Evolutionary conservation across 2,329 filamentous ascomycete species (phyloP).

Genomic region (Lachnellula suecica): DNA sequence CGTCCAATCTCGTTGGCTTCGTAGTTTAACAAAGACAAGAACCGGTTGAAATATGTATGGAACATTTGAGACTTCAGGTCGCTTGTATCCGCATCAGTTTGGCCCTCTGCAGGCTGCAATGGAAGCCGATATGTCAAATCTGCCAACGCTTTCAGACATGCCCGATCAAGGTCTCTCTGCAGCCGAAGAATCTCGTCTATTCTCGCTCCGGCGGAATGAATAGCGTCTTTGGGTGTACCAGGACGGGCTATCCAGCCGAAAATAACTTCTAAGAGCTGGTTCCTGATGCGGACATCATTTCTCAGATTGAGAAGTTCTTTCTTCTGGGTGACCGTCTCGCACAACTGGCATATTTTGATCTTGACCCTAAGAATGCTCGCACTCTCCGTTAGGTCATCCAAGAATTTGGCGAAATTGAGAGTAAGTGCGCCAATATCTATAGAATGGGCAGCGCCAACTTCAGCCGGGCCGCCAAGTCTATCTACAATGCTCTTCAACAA

Average conservation of each 20-base stretch:
- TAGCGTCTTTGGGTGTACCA: conserved; percentile 49
- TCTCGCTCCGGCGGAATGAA: conserved; percentile 39
- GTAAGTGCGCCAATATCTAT: conserved; percentile 64
- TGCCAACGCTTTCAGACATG: conserved; percentile 63
- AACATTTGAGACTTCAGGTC: conserved; percentile 72
- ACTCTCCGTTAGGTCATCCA: conserved; percentile 58
- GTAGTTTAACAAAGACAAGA: conserved; percentile 63
- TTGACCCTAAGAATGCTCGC: conserved; percentile 60
- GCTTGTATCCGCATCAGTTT: conserved; percentile 64
- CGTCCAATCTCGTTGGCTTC: conserved; percentile 48
- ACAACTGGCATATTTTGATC: conserved; percentile 68
- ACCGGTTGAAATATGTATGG: conserved; percentile 69
- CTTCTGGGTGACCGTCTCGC: conserved; percentile 62
- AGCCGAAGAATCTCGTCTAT: conserved; percentile 57
- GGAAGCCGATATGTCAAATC: conserved; percentile 66
- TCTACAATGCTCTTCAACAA: conserved; percentile 64
- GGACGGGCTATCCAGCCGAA: conserved; percentile 68
- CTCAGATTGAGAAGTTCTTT: conserved; percentile 68
- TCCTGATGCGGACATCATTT: conserved; percentile 67
- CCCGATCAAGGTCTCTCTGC: conserved; percentile 65
- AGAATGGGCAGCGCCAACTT: conserved; percentile 60
- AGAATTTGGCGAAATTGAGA: conserved; percentile 65
- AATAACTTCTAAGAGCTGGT: conserved; percentile 66
- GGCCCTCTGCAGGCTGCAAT: conserved; percentile 63
- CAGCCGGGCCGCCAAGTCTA: conserved; percentile 60